Evolutionary conservation across 1,284 basidiomycete species (phyloP), one percentile per base, ranked within the genome.

Genomic region (Cutaneotrichosporon sp.): DNA sequence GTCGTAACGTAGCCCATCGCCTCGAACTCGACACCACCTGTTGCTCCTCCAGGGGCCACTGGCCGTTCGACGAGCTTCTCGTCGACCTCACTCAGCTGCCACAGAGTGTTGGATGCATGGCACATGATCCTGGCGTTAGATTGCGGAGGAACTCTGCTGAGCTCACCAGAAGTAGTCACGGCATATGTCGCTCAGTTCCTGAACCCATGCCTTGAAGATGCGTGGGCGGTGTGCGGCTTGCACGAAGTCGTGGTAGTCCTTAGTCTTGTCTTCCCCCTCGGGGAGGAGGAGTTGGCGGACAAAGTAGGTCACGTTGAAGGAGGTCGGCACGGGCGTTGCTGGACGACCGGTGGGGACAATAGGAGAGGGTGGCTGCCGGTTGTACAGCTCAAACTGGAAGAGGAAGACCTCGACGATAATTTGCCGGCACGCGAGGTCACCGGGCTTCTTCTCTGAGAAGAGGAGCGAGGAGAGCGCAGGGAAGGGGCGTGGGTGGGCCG

Each of bases 401-500:
- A 89, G 81, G 46, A 95, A 83, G 16, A 97, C 81, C 62, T 99
- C 95, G 56, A 92, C 81, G 56, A 99, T 92, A 55, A 97, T 84
- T 73, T 95, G 92, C 43, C 95, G 87, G 4, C 91, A 90, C 1
- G 87, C 84, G 2, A 98, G 83, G 57, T 99, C 95, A 45, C 95
- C 95, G 0, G 95, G 95, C 75, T 94, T 95, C 82, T 98, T 98
- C 81, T 97, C 95, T 1, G 92, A 95, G 79, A 92, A 98, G 4
- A 99, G 83, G 3, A 99, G 84, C 3, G 86, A 81, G 14, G 93
- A 84, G 10, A 99, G 83, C 62, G 92, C 89, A 1, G 84, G 82
- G 75, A 93, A 97, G 0, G 97, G 97, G 0, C 87, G 86, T 0
- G 95, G 94, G 56, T 89, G 89, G 25, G 87, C 87, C 64, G 86